Percentiles rank a stretch among this genome's conserved stretches.
Evolutionary conservation across 257 asterid genomes (phyloP).

Genomic region (Gentiana straminea): DNA sequence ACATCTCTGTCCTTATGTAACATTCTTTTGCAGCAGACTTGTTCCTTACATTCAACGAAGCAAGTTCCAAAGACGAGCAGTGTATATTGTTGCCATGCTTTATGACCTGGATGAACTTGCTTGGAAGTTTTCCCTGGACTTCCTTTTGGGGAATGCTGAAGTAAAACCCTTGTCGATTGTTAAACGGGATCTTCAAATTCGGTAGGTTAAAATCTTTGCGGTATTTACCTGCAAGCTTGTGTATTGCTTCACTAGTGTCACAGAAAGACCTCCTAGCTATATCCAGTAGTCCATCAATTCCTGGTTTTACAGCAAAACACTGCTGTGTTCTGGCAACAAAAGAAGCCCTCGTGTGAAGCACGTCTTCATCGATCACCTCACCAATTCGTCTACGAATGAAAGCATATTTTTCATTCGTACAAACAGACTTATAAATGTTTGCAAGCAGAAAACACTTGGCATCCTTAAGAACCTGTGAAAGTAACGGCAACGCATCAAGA

Average conservation of each 20-base stretch:
- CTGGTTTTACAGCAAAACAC: slow-evolving; percentile 97
- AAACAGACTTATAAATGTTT: slow-evolving; percentile 73
- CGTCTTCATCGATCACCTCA: slow-evolving; percentile 92
- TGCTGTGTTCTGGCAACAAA: slow-evolving; percentile 96
- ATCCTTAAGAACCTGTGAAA: slow-evolving; percentile 93
- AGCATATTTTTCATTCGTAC: slow-evolving; percentile 77
- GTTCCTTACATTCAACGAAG: slow-evolving; percentile 89
- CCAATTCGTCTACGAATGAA: slow-evolving; percentile 78
- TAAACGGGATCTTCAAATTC: slow-evolving; percentile 81
- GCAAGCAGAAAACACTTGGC: slow-evolving; percentile 78
- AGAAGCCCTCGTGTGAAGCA: slow-evolving; percentile 88
- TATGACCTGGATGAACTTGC: slow-evolving; percentile 89
- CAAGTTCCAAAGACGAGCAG: slow-evolving; percentile 79
- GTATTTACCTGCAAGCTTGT: slow-evolving; percentile 83
- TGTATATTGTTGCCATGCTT: slow-evolving; percentile 94
- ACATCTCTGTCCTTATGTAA: slow-evolving; percentile 69
- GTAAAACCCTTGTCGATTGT: slow-evolving; percentile 92
- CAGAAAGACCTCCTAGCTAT: slow-evolving; percentile 93
- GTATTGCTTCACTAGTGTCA: slow-evolving; percentile 97
- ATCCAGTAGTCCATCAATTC: slow-evolving; percentile 88
- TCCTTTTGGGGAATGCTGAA: slow-evolving; percentile 92
- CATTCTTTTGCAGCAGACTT: slow-evolving; percentile 96
- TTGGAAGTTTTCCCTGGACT: slow-evolving; percentile 72
- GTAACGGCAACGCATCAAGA: slow-evolving; percentile 85
- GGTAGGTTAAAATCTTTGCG: slow-evolving; percentile 76